Percentiles rank a stretch among this genome's conserved stretches.
These are phyloP conservation scores for Anethum foeniculum DNA, from an alignment of 140 eudicot genomes.

Conservation along the genomic window DNA sequence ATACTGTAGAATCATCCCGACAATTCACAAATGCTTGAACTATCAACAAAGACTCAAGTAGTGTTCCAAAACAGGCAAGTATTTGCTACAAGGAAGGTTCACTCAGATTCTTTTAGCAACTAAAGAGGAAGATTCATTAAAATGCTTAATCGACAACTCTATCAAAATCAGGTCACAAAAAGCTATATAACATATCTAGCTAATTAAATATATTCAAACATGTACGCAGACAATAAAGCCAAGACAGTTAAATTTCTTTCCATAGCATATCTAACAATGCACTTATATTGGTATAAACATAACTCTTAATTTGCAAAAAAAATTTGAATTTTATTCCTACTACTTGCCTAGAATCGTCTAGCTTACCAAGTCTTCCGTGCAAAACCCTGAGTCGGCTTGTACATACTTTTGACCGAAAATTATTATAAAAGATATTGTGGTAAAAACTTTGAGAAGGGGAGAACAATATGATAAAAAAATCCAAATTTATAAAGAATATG, in stretches of 20 bases:
- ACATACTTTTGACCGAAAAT: neutral
- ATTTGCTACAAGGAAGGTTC: slow-evolving; percentile 22
- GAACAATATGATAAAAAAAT: neutral
- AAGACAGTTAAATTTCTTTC: neutral
- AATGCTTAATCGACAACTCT: too few species aligned
- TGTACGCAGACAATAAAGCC: neutral
- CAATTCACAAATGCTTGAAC: slow-evolving; percentile 28
- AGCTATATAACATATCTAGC: neutral
- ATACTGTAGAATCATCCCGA: slow-evolving; percentile 30
- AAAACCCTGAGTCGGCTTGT: neutral
- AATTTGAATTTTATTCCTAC: neutral
- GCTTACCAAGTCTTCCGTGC: neutral
- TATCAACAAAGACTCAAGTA: slow-evolving; percentile 22
- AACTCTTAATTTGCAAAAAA: neutral
- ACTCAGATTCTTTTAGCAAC: slow-evolving; percentile 30
- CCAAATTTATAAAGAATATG: neutral
- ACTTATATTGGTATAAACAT: neutral
- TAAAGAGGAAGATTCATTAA: slow-evolving; percentile 47
- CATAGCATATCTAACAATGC: neutral
- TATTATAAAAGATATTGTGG: neutral
- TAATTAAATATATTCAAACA: neutral
- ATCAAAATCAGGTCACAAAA: neutral
- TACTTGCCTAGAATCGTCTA: neutral
- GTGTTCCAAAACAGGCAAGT: slow-evolving; percentile 47
- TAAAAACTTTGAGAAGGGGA: neutral